phyloP scores from a whole-genome alignment of 177 flowering plant species.

The Vitis hybrid region DNA sequence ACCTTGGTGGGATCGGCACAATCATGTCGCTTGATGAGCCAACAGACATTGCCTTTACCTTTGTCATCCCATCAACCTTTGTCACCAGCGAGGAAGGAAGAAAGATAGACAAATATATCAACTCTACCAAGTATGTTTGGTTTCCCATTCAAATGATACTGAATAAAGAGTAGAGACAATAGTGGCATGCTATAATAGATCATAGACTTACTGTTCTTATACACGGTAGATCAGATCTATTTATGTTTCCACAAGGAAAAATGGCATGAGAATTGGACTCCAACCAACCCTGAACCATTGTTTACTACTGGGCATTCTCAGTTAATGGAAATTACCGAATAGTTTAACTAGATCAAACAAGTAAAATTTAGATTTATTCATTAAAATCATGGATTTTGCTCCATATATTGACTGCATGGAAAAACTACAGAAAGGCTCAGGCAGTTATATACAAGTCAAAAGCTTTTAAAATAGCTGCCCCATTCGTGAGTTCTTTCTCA shows the following conservation, averaged over 20 bases:
- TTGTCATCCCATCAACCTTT: slow-evolving; percentile 28
- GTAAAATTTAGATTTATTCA: background rate
- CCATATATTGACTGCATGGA: background rate
- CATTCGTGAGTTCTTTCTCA: slow-evolving; percentile 69
- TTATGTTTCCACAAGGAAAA: too few relatives aligned
- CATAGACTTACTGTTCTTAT: too few relatives aligned
- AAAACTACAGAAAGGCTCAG: slow-evolving; percentile 36
- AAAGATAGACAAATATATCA: slow-evolving; percentile 48
- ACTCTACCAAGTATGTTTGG: slow-evolving; percentile 47
- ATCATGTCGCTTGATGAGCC: slow-evolving; percentile 12
- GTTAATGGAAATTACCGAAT: too few relatives aligned
- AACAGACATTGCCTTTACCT: slow-evolving; percentile 10
- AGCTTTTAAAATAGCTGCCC: slow-evolving; percentile 29
- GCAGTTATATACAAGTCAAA: slow-evolving; percentile 48
- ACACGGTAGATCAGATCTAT: too few relatives aligned
- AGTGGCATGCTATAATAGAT: too few relatives aligned
- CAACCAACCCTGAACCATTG: too few relatives aligned
- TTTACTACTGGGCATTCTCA: too few relatives aligned
- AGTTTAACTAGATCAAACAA: too few relatives aligned
- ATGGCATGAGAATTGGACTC: too few relatives aligned
- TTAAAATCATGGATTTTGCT: background rate
- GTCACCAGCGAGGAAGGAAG: slow-evolving; percentile 20
- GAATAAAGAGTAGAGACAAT: too few relatives aligned
- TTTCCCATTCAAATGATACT: too few relatives aligned
- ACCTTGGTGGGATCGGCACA: slow-evolving; percentile 40